A percentile compares a stretch with the other conserved stretches of the same genome.
phyloP scores from a whole-genome alignment of 768 basidiomycete genomes.

The Filobasidium wieringae region DNA sequence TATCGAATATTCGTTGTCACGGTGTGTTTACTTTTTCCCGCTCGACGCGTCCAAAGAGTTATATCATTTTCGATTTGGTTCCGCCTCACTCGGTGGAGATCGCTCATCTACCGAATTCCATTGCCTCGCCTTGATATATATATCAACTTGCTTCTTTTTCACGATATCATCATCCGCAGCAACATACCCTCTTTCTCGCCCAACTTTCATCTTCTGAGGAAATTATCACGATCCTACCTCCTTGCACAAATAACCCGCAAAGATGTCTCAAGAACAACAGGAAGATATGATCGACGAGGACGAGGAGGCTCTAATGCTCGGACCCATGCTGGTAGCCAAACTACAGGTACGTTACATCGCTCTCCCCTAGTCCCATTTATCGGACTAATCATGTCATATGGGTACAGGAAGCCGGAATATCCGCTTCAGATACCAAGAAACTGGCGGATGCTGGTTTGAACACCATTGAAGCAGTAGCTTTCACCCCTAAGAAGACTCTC shows the following conservation, averaged over 20 bases:
- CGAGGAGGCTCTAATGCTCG: conserved; percentile 51
- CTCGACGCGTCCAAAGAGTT: not conserved
- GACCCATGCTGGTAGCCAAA: conserved; percentile 74
- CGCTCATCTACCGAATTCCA: not conserved
- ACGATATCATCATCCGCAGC: not conserved
- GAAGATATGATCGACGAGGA: conserved; percentile 43
- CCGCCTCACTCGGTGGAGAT: not conserved
- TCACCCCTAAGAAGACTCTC: conserved; percentile 86
- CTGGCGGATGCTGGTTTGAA: conserved; percentile 79
- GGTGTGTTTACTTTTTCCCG: too few relatives aligned
- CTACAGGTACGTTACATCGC: conserved; percentile 34
- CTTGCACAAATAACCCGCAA: too few relatives aligned
- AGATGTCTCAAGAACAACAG: not conserved
- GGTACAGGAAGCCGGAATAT: conserved; percentile 75
- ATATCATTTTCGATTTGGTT: not conserved
- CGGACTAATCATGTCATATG: not conserved
- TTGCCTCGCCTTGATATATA: not conserved
- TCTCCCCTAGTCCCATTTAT: not conserved
- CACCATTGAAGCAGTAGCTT: conserved; percentile 90
- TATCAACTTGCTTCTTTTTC: not conserved
- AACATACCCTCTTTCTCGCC: not conserved
- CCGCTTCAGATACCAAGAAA: conserved; percentile 86
- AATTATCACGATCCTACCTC: not conserved
- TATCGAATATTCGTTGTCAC: too few relatives aligned
- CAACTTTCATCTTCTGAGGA: not conserved